Evolutionary conservation across 2,329 filamentous ascomycete species (phyloP).

Genomic region (Atkinsonella texensis): DNA sequence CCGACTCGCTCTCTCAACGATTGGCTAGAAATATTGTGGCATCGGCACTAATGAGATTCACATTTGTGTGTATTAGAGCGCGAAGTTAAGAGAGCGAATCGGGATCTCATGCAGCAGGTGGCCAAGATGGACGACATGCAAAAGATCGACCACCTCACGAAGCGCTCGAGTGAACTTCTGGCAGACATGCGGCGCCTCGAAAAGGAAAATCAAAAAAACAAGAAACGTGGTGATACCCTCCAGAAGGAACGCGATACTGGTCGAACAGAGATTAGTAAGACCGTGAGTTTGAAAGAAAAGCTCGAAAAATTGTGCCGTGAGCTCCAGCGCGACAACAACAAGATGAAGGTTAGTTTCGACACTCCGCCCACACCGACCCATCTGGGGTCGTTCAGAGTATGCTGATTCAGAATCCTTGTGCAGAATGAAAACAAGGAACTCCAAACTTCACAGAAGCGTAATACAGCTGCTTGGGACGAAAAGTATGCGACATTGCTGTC

Average conservation of each 20-base stretch:
- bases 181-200: slow-evolving; percentile 94
- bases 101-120: slow-evolving; percentile 78
- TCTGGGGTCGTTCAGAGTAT: too few species aligned
- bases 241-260: slow-evolving; percentile 95
- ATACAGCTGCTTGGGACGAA: slow-evolving; percentile 72
- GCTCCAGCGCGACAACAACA: slow-evolving; percentile 93
- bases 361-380: not conserved
- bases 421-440: slow-evolving; percentile 89
- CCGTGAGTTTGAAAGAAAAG: slow-evolving; percentile 85
- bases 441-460: slow-evolving; percentile 73
- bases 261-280: slow-evolving; percentile 80
- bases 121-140: slow-evolving; percentile 87
- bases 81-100: slow-evolving; percentile 86
- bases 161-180: slow-evolving; percentile 81
- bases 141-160: slow-evolving; percentile 82
- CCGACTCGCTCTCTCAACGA: too few species aligned
- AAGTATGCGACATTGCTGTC: slow-evolving; percentile 69
- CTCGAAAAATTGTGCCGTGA: slow-evolving; percentile 92
- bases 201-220: slow-evolving; percentile 87
- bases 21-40: too few species aligned
- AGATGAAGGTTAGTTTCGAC: slow-evolving; percentile 63
- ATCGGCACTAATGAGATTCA: slow-evolving; percentile 1
- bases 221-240: slow-evolving; percentile 84
- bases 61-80: slow-evolving; percentile 46
- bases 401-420: too few species aligned